Evolutionary conservation across 1,284 basidiomycete species (phyloP), one percentile per base, ranked within the genome.

Genomic region (Rhodotorula sp.): DNA sequence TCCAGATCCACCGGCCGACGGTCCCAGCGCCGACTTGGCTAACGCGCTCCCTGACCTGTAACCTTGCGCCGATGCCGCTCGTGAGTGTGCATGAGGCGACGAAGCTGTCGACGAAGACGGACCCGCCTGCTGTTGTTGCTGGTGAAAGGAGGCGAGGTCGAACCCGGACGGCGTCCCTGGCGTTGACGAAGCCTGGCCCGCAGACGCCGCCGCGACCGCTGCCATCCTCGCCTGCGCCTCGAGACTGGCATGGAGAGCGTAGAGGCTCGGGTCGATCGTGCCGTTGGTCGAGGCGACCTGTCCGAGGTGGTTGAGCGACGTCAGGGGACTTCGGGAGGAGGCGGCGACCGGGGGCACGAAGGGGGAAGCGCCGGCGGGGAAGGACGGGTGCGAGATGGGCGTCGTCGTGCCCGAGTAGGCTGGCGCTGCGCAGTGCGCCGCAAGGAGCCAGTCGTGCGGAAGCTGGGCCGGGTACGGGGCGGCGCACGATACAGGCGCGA

Each of bases 191-290:
- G 36, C 34, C 27, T 57, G 27, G 6, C 46, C 58, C 10, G 55
- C 29, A 46, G 56, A 10, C 36, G 60, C 48, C 4, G 62, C 47
- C 13, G 58, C 39, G 2, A 53, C 62, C 27, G 51, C 51, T 17
- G 60, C 60, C 13, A 49, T 27, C n/a, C 68, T 49, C 4, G 66
- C 68, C 44, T 73, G 72, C n/a, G 69, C 62, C 30, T 71, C 67
- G 55, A 71, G 62, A n/a, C 64, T 68, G 47, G 58, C 58, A 34
- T 74, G 72, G 22, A 74, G 56, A 11, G 61, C 64, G 53, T 66
- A 63, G 15, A 71, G 59, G 52, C 32, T 61, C 32, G 67, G 72
- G 46, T 74, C 69, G 11, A 66, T 13, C 20, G 29, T 34, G 22
- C 34, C n/a, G 30, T 44, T 36, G 27, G 36, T 29, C 9, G 49